Conservation (phyloP, 2,329 filamentous ascomycete genomes). For the Ophiostoma montium region DNA sequence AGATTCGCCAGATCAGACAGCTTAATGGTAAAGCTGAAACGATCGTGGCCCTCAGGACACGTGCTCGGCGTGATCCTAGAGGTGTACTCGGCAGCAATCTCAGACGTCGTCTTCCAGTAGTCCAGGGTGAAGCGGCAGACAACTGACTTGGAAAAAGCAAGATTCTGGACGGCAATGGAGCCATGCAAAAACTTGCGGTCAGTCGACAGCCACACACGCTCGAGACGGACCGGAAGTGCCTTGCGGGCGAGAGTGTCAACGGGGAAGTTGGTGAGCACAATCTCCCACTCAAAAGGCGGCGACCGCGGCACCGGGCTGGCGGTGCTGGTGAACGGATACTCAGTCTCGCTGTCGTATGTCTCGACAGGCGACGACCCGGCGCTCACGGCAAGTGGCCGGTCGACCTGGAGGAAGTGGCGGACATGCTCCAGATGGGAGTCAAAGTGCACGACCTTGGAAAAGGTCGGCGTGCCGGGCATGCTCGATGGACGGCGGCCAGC, state of each 20-base stretch:
- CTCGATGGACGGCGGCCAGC: constrained; percentile 78
- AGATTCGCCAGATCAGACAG: constrained; percentile 82
- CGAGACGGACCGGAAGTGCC: constrained; percentile 58
- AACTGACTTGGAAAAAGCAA: constrained; percentile 79
- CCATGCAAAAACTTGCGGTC: constrained; percentile 83
- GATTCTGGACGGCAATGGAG: constrained; percentile 69
- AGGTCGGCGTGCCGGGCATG: constrained; percentile 94
- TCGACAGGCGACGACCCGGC: constrained; percentile 86
- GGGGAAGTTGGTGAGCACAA: constrained; percentile 74
- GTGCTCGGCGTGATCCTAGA: constrained; percentile 60
- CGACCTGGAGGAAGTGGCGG: constrained; percentile 85
- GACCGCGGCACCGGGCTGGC: constrained; percentile 24
- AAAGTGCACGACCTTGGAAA: constrained; percentile 95
- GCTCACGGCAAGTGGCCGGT: constrained; percentile 90
- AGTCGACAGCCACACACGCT: constrained; percentile 71
- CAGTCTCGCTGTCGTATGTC: constrained; percentile 68
- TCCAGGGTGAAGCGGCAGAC: constrained; percentile 92
- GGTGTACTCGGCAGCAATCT: constrained; percentile 79
- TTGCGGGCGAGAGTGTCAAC: constrained; percentile 47
- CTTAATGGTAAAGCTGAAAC: constrained; percentile 91
- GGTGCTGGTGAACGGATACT: constrained; percentile 67
- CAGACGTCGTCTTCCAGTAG: constrained; percentile 97
- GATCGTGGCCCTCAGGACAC: constrained; percentile 52
- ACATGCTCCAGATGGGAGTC: constrained; percentile 94
- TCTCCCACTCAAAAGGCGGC: constrained; percentile 70